Evolutionary conservation across 176 grass and related monocot species (phyloP).

Genomic region (Chrysopogon serrulatus): DNA sequence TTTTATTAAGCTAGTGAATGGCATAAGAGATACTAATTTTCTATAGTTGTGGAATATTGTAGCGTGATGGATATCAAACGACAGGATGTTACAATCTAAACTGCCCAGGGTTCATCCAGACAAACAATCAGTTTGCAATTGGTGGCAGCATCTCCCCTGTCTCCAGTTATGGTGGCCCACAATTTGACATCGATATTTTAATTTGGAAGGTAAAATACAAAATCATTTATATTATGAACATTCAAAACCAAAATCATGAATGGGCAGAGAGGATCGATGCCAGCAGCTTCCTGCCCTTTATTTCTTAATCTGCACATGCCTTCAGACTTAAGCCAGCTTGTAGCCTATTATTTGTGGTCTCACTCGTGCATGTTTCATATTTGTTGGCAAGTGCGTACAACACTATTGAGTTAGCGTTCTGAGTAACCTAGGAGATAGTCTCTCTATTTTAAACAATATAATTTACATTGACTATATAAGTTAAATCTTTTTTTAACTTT

Average conservation of each 20-base stretch:
- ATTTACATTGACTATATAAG: too few species aligned
- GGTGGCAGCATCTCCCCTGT: conserved; percentile 76
- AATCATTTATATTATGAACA: conserved; percentile 11
- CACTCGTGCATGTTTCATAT: too few species aligned
- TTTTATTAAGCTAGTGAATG: background rate
- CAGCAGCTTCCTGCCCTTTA: conserved; percentile 36
- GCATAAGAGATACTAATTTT: background rate
- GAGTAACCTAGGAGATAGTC: background rate
- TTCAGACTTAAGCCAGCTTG: background rate
- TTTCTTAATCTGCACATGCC: background rate
- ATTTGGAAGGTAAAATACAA: conserved; percentile 79
- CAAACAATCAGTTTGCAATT: conserved; percentile 74
- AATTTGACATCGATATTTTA: conserved; percentile 72
- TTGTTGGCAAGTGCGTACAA: too few species aligned
- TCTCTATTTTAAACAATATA: background rate
- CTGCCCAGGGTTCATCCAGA: conserved; percentile 78
- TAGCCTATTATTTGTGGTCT: too few species aligned
- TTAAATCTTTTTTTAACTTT: too few species aligned
- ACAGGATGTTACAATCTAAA: conserved; percentile 88
- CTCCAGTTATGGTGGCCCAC: conserved; percentile 58
- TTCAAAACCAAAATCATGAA: conserved; percentile 5
- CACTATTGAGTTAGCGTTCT: too few species aligned
- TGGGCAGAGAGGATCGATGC: conserved; percentile 36
- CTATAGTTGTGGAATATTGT: conserved; percentile 22
- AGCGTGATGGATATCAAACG: conserved; percentile 77